Base-by-base conservation (phyloP, 148 eudicot genomes). In the Rheum nobile region DNA sequence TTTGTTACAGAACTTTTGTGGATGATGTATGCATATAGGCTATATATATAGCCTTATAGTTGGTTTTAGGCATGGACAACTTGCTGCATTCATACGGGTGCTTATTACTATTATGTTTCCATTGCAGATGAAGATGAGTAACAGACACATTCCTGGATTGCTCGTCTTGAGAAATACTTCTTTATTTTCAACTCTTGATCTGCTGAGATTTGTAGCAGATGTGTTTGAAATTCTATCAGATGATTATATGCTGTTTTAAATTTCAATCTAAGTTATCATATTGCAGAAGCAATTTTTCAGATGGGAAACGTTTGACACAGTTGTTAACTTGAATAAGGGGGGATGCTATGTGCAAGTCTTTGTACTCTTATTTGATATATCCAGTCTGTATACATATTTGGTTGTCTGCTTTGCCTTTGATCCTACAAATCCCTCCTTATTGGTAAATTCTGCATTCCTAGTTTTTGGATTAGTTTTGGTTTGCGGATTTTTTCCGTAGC, bases 101-200 rank as follows among this genome's bases (percentile, higher is more conserved):
- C 47, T 71, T 43, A 24, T 41, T 43, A 6, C 29, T 44, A 13
- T 43, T 71, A 26, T 44, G 28, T 42, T 70, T 70, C 44, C 54
- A 47, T 44, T 71, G 74, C 74, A 71, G 74, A 71, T 71, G 74
- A 71, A 71, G 74, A 71, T 28, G 55, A 71, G 35, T 41, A 43
- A 3, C 35, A 44, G 52, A 55, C 22, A 19, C 22, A 32, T 65
- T 71, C 35, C 55, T 26, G 35, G 54, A 44, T 71, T 71, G 74
- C 74, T 44, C 10, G 74, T 65, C 41, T 34, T 16, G 3, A 6
- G 39, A 65, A 32, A 31, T 65, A 32, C 70, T 14, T 34, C 1
- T 13, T 65, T 16, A 65, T 31, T 65, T 65, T 17, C 8, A 65
- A 65, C 22, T 19, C 70, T 32, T 65, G 38, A 65, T 65, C 41